A percentile compares a stretch with the other conserved stretches of the same genome.
phyloP scores from a whole-genome alignment of 129 eudicot genomes.

The carrot (Daucus carota) region DNA sequence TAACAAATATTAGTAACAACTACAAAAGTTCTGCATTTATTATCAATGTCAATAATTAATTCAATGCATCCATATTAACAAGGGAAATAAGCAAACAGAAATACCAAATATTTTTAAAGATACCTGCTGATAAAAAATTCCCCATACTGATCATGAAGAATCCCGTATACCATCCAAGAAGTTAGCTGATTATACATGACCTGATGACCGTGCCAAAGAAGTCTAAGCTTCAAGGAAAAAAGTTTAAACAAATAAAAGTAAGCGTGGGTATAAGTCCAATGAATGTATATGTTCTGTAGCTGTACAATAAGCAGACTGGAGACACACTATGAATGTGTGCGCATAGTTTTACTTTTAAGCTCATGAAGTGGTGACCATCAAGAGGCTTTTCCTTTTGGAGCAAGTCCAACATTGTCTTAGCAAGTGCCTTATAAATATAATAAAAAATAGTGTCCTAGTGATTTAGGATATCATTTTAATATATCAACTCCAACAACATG shows the following conservation, averaged over 20 bases:
- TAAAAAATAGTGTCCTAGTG: too few relatives aligned
- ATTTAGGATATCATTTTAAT: too few relatives aligned
- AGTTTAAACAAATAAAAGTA: neutral
- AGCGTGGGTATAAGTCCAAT: neutral
- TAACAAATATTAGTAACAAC: too few relatives aligned
- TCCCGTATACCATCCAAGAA: slow-evolving; percentile 96
- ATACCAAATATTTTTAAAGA: neutral
- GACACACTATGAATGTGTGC: neutral
- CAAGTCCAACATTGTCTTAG: too few relatives aligned
- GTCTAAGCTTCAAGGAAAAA: slow-evolving; percentile 41
- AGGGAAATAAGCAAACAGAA: neutral
- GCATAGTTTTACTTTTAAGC: neutral
- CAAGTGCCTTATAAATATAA: too few relatives aligned
- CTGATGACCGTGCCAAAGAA: slow-evolving; percentile 99
- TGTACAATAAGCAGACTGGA: neutral
- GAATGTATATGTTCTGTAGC: neutral
- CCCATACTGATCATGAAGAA: slow-evolving; percentile 84
- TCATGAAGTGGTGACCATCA: neutral
- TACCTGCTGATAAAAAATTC: slow-evolving; percentile 81
- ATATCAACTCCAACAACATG: too few relatives aligned
- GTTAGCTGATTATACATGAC: slow-evolving; percentile 93
- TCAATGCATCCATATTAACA: neutral
- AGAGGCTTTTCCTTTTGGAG: neutral
- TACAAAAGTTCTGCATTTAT: neutral
- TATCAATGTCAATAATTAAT: neutral